A percentile compares a stretch with the other conserved stretches of the same genome.
Conservation (phyloP, 1,284 basidiomycete genomes). For the Macrocystidia cucumis region DNA sequence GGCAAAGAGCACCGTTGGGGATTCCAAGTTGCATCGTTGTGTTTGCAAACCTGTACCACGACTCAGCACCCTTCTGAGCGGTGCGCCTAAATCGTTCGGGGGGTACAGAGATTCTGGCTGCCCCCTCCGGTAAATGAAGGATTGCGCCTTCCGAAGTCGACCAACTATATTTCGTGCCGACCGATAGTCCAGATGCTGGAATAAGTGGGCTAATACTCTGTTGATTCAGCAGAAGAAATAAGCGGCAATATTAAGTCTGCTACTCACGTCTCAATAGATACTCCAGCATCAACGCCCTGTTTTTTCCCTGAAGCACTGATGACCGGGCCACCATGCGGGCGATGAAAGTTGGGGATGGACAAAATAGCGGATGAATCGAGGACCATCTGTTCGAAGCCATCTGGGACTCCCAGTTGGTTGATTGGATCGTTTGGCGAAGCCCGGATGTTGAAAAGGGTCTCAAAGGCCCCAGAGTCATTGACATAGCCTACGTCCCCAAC, state of each 20-base stretch:
- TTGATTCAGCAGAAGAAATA: too few species aligned
- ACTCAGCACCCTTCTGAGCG: conserved; percentile 9
- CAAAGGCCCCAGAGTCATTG: conserved; percentile 18
- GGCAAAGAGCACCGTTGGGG: conserved; percentile 17
- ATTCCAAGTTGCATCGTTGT: conserved; percentile 11
- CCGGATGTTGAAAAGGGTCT: conserved; percentile 22
- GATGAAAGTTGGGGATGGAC: conserved; percentile 9
- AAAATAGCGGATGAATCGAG: conserved; percentile 9
- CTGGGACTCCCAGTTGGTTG: conserved; percentile 17
- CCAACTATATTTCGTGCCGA: conserved; percentile 10
- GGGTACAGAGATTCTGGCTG: conserved; percentile 8
- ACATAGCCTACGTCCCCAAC: conserved; percentile 24
- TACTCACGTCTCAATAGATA: too few species aligned
- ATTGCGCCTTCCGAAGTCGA: conserved; percentile 12
- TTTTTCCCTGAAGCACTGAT: conserved; percentile 8
- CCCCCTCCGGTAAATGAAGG: conserved; percentile 16
- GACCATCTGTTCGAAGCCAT: conserved; percentile 14
- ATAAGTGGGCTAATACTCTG: too few species aligned
- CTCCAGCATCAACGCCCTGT: too few species aligned
- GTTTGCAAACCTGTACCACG: conserved; percentile 17
- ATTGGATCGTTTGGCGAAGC: conserved; percentile 13
- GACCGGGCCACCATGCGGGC: conserved; percentile 7
- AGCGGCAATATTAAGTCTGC: too few species aligned
- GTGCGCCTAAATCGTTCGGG: conserved; percentile 10
- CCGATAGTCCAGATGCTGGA: too few species aligned